Percentiles rank a stretch among this genome's conserved stretches.
These are phyloP conservation scores for Chlamydomonas sp. DNA, from an alignment of 139 green algal species.

Conservation along the genomic window DNA sequence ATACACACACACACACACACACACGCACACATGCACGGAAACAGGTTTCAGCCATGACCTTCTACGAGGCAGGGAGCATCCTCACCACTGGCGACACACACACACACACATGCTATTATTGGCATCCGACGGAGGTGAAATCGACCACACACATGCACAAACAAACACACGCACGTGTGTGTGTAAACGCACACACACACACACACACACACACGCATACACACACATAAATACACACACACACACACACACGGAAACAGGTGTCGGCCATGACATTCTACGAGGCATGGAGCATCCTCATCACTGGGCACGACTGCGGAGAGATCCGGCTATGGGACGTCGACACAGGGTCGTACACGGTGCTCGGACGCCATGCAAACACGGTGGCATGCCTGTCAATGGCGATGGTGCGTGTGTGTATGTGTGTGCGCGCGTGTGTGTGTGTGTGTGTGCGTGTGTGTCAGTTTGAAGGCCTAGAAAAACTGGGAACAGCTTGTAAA, in stretches of 20 bases:
- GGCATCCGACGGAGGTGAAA: too few species aligned
- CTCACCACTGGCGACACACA: conserved; percentile 54
- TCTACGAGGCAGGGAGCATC: conserved; percentile 43
- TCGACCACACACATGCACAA: too few species aligned
- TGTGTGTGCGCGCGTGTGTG: too few species aligned
- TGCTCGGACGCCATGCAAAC: conserved; percentile 45
- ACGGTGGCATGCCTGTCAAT: conserved; percentile 40
- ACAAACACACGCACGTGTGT: too few species aligned
- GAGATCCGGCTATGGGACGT: conserved; percentile 58
- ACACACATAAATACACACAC: conserved; percentile 3
- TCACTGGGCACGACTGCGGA: conserved; percentile 58
- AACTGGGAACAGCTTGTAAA: too few species aligned
- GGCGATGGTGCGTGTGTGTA: conserved; percentile 28
- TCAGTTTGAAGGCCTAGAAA: too few species aligned
- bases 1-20: neutral
- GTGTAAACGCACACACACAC: neutral
- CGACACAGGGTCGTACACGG: conserved; percentile 31
- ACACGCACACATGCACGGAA: neutral
- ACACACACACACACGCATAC: conserved; percentile 2
- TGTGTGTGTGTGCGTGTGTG: too few species aligned
- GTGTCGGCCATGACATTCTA: conserved; percentile 52
- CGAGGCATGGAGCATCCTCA: conserved; percentile 37
- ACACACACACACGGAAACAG: conserved; percentile 21
- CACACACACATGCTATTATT: too few species aligned
- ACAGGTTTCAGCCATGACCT: conserved; percentile 52